These are phyloP conservation scores for Acacia melanoxylon DNA, from an alignment of 306 rosid genomes.

Conservation along the genomic window DNA sequence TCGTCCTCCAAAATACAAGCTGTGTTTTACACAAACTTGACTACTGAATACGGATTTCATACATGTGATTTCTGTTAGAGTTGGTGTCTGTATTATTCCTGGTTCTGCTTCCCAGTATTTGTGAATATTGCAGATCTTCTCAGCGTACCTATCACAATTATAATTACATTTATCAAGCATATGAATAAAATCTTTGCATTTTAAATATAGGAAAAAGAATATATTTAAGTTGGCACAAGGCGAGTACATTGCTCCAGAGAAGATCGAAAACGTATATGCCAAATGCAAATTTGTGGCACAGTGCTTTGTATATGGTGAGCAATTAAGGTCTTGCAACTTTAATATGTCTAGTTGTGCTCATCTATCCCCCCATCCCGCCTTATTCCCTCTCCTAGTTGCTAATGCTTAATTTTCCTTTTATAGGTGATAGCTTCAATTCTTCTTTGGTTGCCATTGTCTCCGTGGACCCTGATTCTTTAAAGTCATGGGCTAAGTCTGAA, in stretches of 20 bases:
- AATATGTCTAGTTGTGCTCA: not conserved
- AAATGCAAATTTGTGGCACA: constrained; percentile 88
- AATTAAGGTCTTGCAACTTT: constrained; percentile 26
- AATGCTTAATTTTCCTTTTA: constrained; percentile 33
- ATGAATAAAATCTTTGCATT: constrained; percentile 21
- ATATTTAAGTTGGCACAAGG: constrained; percentile 99
- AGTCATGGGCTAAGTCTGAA: constrained; percentile 86
- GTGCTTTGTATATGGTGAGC: constrained; percentile 89
- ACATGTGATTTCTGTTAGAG: not conserved
- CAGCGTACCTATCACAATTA: not conserved
- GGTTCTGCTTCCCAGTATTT: not conserved
- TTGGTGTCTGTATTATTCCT: not conserved
- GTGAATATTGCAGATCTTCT: constrained; percentile 9
- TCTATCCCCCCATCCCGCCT: not conserved
- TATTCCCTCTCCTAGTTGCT: constrained; percentile 24
- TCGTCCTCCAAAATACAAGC: not conserved
- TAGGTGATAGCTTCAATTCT: constrained; percentile 95
- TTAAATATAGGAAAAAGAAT: constrained; percentile 82
- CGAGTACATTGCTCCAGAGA: constrained; percentile 98
- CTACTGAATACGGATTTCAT: not conserved
- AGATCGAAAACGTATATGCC: constrained; percentile 89
- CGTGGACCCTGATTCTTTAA: constrained; percentile 72
- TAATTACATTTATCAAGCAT: constrained; percentile 10
- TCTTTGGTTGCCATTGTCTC: constrained; percentile 79
- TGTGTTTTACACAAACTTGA: not conserved